phyloP scores from a whole-genome alignment of 2,329 filamentous ascomycete genomes.

The Pseudogymnoascus sp. region DNA sequence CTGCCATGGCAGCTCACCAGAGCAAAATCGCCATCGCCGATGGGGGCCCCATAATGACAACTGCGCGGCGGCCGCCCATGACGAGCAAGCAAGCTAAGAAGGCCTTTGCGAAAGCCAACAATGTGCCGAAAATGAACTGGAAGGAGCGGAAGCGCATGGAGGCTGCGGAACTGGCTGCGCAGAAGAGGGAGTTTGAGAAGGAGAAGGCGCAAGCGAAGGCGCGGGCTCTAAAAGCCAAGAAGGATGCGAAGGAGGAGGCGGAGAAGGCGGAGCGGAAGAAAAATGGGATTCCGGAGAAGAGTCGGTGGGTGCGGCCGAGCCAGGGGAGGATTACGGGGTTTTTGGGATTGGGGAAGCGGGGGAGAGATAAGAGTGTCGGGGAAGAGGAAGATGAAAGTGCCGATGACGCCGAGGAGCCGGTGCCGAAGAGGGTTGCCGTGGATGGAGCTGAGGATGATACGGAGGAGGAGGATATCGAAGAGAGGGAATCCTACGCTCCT shows the following conservation, averaged over 20 bases:
- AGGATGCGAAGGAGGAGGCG: slow-evolving; percentile 45
- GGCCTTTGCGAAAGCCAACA: slow-evolving; percentile 36
- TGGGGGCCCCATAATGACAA: not conserved
- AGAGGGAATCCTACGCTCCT: not conserved
- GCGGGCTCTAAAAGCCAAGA: slow-evolving; percentile 44
- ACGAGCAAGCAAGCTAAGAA: slow-evolving; percentile 43
- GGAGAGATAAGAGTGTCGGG: slow-evolving; percentile 13
- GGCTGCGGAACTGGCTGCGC: slow-evolving; percentile 27
- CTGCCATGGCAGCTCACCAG: not conserved
- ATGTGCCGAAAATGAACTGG: slow-evolving; percentile 36
- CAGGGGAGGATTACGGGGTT: slow-evolving; percentile 52
- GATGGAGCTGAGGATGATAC: not conserved
- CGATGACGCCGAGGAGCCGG: not conserved
- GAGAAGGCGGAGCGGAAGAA: slow-evolving; percentile 44
- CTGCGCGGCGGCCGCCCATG: slow-evolving; percentile 30
- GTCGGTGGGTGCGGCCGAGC: slow-evolving; percentile 41
- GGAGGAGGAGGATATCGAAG: not conserved
- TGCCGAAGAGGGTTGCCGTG: not conserved
- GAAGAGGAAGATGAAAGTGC: not conserved
- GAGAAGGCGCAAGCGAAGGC: slow-evolving; percentile 42
- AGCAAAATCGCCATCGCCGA: slow-evolving; percentile 7
- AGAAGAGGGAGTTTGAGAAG: slow-evolving; percentile 46
- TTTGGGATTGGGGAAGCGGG: slow-evolving; percentile 27
- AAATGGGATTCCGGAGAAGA: slow-evolving; percentile 46
- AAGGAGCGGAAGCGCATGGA: slow-evolving; percentile 34